phyloP scores from a whole-genome alignment of 2,329 filamentous ascomycete genomes.

The Periconia macrospinosa region DNA sequence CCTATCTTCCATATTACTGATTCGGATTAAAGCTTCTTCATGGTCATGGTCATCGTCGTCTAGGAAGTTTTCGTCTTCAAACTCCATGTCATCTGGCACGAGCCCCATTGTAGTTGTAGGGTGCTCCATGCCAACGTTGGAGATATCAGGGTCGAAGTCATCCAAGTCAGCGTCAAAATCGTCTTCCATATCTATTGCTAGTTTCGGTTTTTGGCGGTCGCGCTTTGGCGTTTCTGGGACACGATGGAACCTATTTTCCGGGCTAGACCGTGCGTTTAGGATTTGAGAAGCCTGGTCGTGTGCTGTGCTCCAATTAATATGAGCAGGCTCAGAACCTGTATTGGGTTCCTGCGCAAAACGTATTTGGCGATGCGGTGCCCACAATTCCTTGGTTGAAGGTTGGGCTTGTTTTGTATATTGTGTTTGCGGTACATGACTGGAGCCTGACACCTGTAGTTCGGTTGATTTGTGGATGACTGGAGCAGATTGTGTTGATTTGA shows the following conservation, averaged over 20 bases:
- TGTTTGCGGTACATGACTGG: constrained; percentile 31
- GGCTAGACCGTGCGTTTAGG: constrained; percentile 2
- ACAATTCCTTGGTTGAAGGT: constrained; percentile 23
- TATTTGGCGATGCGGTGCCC: constrained; percentile 30
- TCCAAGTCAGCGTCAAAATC: constrained; percentile 32
- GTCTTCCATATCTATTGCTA: constrained; percentile 16
- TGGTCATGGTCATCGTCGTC: constrained; percentile 28
- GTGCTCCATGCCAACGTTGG: constrained; percentile 2
- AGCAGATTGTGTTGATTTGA: constrained; percentile 36
- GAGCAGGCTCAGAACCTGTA: constrained; percentile 16
- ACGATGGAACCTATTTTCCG: constrained; percentile 18
- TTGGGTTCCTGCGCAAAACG: constrained; percentile 24
- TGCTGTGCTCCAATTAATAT: constrained; percentile 6
- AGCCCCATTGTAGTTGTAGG: constrained; percentile 20
- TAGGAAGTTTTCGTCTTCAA: constrained; percentile 19
- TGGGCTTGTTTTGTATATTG: constrained; percentile 39
- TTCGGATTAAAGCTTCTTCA: constrained; percentile 43
- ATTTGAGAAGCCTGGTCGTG: neutral
- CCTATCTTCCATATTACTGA: constrained; percentile 47
- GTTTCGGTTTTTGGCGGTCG: constrained; percentile 4
- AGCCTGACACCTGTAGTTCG: constrained; percentile 7
- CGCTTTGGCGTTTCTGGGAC: constrained; percentile 29
- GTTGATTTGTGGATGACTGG: constrained; percentile 18
- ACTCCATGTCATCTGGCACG: constrained; percentile 25
- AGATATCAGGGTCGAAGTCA: constrained; percentile 23